A percentile compares a stretch with the other conserved stretches of the same genome.
These are phyloP conservation scores for Aspergillus affinis DNA, from an alignment of 495 filamentous ascomycete genomes.

Conservation along the genomic window DNA sequence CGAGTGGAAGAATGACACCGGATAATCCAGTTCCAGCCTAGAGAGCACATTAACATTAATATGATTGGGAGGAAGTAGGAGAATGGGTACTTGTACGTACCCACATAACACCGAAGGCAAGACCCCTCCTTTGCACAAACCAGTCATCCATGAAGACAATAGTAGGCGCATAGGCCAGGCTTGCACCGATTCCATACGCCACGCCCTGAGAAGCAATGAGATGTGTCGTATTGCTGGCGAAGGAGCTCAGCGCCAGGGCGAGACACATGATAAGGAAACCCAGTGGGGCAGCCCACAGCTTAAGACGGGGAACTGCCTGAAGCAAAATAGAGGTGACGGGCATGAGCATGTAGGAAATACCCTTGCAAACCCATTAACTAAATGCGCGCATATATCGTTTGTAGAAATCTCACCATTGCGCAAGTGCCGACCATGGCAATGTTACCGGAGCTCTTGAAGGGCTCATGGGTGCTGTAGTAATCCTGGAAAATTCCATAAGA, in stretches of 20 bases:
- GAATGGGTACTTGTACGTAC: slow-evolving; percentile 8
- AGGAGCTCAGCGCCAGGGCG: slow-evolving; percentile 44
- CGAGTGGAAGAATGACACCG: too few species aligned
- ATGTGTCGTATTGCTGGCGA: slow-evolving; percentile 41
- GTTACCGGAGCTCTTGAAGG: slow-evolving; percentile 40
- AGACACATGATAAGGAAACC: slow-evolving; percentile 44
- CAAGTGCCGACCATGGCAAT: slow-evolving; percentile 49
- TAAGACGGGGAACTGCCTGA: slow-evolving; percentile 36
- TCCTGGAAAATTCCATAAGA: slow-evolving; percentile 62
- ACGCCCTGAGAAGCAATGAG: slow-evolving; percentile 53
- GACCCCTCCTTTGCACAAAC: slow-evolving; percentile 49
- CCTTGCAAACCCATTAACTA: slow-evolving; percentile 26
- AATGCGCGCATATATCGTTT: neutral
- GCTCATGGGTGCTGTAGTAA: slow-evolving; percentile 52
- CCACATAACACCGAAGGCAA: slow-evolving; percentile 54
- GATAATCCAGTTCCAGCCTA: too few species aligned
- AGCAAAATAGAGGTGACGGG: slow-evolving; percentile 45
- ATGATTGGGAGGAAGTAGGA: too few species aligned
- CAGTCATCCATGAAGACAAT: slow-evolving; percentile 55
- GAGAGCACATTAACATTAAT: too few species aligned
- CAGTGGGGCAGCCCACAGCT: slow-evolving; percentile 35
- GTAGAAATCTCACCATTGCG: slow-evolving; percentile 31
- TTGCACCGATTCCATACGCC: slow-evolving; percentile 46
- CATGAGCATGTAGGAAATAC: slow-evolving; percentile 51
- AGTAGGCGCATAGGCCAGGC: slow-evolving; percentile 45